Conservation (phyloP, 2,329 filamentous ascomycete genomes). For the Fonsecaea erecta region DNA sequence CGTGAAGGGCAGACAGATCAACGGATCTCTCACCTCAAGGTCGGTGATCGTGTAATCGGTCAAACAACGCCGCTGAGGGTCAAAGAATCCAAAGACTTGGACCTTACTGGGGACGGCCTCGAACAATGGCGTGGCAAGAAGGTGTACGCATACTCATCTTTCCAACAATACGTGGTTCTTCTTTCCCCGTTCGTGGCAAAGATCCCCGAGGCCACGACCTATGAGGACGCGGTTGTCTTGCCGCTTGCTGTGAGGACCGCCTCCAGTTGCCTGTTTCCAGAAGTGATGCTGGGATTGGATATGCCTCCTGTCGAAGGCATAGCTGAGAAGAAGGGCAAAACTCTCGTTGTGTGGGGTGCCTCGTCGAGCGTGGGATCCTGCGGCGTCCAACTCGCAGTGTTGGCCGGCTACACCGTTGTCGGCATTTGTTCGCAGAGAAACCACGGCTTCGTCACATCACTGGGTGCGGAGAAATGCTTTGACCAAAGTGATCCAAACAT, state of each 20-base stretch:
- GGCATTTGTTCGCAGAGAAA: slow-evolving; percentile 43
- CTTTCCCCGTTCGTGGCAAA: slow-evolving; percentile 32
- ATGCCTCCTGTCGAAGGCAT: slow-evolving; percentile 31
- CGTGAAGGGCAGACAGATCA: slow-evolving; percentile 30
- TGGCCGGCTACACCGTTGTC: slow-evolving; percentile 45
- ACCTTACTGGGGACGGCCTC: background rate
- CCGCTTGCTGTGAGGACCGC: slow-evolving; percentile 45
- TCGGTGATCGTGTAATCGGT: slow-evolving; percentile 53
- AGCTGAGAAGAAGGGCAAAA: slow-evolving; percentile 12
- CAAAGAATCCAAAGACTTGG: slow-evolving; percentile 8
- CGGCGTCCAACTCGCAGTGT: slow-evolving; percentile 48
- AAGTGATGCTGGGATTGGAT: slow-evolving; percentile 34
- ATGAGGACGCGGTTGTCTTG: slow-evolving; percentile 44
- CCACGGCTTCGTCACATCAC: slow-evolving; percentile 38
- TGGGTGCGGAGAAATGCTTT: slow-evolving; percentile 47
- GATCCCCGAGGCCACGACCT: slow-evolving; percentile 43
- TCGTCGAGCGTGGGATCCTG: slow-evolving; percentile 49
- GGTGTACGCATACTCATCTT: slow-evolving; percentile 43
- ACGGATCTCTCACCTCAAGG: slow-evolving; percentile 47
- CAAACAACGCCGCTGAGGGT: slow-evolving; percentile 13
- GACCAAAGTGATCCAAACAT: slow-evolving; percentile 45
- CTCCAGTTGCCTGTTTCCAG: slow-evolving; percentile 42
- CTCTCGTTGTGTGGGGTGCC: slow-evolving; percentile 49
- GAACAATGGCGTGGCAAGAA: slow-evolving; percentile 23
- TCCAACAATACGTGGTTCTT: slow-evolving; percentile 40